A percentile compares a stretch with the other conserved stretches of the same genome.
Conservation (phyloP, 352 stramenopile species). For the Phytopythium montanum region DNA sequence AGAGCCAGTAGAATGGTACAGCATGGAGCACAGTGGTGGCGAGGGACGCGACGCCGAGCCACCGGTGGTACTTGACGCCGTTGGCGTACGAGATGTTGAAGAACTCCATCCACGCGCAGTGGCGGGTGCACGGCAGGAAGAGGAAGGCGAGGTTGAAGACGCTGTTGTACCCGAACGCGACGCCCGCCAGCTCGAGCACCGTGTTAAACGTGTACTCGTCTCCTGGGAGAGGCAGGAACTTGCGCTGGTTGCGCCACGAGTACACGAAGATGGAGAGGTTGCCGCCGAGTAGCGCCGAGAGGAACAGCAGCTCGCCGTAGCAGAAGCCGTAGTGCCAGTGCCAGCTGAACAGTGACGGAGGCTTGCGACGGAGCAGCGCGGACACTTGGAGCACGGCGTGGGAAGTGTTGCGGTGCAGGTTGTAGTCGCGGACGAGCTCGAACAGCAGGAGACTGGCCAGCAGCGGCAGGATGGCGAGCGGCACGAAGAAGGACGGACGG, state of each 20-base stretch:
- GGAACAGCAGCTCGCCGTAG: constrained; percentile 65
- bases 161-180: constrained; percentile 48
- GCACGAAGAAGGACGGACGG: constrained; percentile 44
- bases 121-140: constrained; percentile 48
- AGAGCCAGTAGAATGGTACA: constrained; percentile 46
- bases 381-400: constrained; percentile 29
- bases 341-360: constrained; percentile 11
- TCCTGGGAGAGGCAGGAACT: constrained; percentile 19
- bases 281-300: constrained; percentile 33
- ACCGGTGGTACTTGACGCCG: constrained; percentile 60
- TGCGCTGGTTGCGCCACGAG: constrained; percentile 38
- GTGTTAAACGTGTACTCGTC: constrained; percentile 43
- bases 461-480: constrained; percentile 44
- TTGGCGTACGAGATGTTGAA: constrained; percentile 59
- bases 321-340: constrained; percentile 28
- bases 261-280: constrained; percentile 57
- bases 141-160: constrained; percentile 67
- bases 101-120: constrained; percentile 67
- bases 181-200: constrained; percentile 33
- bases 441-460: constrained; percentile 36
- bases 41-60: constrained; percentile 43
- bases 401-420: constrained; percentile 37
- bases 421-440: constrained; percentile 36
- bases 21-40: constrained; percentile 32
- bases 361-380: constrained; percentile 42